These are phyloP conservation scores for Schwanniomyces pseudopolymorphus DNA, from an alignment of 805 yeast genomes.

Conservation along the genomic window DNA sequence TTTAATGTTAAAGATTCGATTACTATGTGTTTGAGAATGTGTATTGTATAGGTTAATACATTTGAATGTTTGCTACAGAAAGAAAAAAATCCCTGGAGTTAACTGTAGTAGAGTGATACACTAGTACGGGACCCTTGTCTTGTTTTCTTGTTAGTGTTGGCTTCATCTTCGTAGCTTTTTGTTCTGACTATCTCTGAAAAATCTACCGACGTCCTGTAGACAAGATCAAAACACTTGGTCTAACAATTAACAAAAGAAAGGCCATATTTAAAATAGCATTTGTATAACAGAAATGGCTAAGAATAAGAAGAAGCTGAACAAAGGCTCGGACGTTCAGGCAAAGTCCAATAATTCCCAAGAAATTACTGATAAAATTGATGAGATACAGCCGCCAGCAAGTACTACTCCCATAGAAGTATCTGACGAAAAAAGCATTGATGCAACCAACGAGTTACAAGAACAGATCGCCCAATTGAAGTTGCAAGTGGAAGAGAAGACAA, in stretches of 20 bases:
- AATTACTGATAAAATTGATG: neutral
- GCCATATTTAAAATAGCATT: neutral
- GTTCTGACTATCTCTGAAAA: neutral
- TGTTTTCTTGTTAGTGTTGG: no score
- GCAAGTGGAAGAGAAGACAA: conserved; percentile 2
- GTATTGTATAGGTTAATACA: conserved; percentile 1
- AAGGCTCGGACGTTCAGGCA: neutral
- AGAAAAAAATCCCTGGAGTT: neutral
- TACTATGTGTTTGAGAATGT: conserved; percentile 1
- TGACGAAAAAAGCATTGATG: neutral
- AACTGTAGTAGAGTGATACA: neutral
- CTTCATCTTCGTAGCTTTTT: neutral
- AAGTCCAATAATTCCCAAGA: neutral
- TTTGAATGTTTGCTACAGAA: neutral
- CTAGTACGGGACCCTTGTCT: no score
- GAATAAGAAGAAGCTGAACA: conserved; percentile 14
- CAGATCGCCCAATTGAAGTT: conserved; percentile 6
- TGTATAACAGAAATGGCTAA: conserved; percentile 12
- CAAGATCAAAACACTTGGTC: conserved; percentile 2
- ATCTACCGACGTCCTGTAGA: neutral
- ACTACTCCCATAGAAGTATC: neutral
- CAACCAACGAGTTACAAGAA: neutral
- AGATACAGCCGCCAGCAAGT: neutral
- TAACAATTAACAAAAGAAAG: neutral
- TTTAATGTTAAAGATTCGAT: conserved; percentile 5